These are phyloP conservation scores for Aspergillus fischeri DNA, from an alignment of 2,329 filamentous ascomycete species.

Conservation along the genomic window DNA sequence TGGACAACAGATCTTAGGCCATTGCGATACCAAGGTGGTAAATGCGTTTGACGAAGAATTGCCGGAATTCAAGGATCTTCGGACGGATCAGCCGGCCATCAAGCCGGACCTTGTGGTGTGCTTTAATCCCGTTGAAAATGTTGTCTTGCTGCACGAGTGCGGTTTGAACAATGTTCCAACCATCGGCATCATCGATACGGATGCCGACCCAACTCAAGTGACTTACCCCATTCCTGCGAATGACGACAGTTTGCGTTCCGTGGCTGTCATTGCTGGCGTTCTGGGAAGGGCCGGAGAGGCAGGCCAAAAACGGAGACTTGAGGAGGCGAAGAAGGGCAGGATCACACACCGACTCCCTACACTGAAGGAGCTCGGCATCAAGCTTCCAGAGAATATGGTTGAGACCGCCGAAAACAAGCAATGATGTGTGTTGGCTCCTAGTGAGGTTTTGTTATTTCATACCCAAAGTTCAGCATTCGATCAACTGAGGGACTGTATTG, in stretches of 20 bases:
- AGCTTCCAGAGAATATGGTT: not conserved
- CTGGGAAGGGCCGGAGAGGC: conserved; percentile 78
- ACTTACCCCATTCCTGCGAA: conserved; percentile 97
- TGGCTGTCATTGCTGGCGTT: conserved; percentile 77
- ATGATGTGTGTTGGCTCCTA: not conserved
- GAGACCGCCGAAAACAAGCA: conserved; percentile 1
- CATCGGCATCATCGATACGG: conserved; percentile 90
- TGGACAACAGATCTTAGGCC: conserved; percentile 77
- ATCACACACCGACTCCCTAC: conserved; percentile 52
- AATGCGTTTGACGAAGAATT: conserved; percentile 67
- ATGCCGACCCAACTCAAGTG: conserved; percentile 86
- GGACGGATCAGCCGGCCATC: conserved; percentile 61
- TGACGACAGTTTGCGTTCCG: conserved; percentile 85
- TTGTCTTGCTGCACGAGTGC: conserved; percentile 85
- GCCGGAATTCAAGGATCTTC: conserved; percentile 61
- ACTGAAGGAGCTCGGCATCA: conserved; percentile 14
- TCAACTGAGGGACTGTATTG: conserved; percentile 24
- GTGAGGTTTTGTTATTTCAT: not conserved
- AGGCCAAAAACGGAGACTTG: conserved; percentile 65
- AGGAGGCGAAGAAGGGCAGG: conserved; percentile 57
- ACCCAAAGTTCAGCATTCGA: not conserved
- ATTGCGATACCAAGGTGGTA: conserved; percentile 67
- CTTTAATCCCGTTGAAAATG: conserved; percentile 90
- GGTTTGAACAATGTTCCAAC: conserved; percentile 83
- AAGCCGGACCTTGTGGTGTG: conserved; percentile 89